phyloP scores from a whole-genome alignment of 1,284 basidiomycete species.

The Cystodermella granulosa region DNA sequence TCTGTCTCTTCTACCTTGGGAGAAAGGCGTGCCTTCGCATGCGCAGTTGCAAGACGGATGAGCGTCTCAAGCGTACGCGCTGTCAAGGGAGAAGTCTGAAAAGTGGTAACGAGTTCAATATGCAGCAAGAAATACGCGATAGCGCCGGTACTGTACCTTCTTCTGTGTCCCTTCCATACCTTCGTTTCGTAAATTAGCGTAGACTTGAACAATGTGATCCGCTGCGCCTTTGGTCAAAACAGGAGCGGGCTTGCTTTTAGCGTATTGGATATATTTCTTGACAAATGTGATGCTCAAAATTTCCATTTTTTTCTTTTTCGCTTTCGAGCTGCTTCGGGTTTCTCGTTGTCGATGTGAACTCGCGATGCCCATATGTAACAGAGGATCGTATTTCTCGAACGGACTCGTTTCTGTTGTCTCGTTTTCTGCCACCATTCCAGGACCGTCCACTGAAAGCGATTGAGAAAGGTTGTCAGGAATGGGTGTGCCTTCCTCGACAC shows the following conservation, averaged over 20 bases:
- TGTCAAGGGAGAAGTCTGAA: conserved; percentile 90
- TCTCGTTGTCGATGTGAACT: conserved; percentile 37
- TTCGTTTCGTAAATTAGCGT: conserved; percentile 89
- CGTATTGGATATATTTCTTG: conserved; percentile 98
- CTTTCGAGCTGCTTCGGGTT: conserved; percentile 57
- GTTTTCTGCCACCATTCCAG: conserved; percentile 51
- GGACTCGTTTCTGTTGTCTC: conserved; percentile 70
- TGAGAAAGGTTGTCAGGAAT: conserved; percentile 85
- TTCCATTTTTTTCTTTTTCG: conserved; percentile 78
- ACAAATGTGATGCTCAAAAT: conserved; percentile 91
- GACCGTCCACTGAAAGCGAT: conserved; percentile 78
- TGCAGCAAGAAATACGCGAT: background rate
- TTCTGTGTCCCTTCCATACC: conserved; percentile 87
- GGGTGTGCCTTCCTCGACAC: conserved; percentile 91
- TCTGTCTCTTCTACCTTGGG: conserved; percentile 80
- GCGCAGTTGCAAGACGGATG: conserved; percentile 96
- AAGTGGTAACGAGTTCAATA: conserved; percentile 10
- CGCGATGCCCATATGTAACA: conserved; percentile 82
- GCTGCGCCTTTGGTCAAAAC: conserved; percentile 88
- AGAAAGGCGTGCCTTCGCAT: conserved; percentile 93
- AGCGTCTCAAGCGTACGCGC: conserved; percentile 98
- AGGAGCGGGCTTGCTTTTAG: conserved; percentile 84
- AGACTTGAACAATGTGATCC: conserved; percentile 91
- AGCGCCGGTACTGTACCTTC: conserved; percentile 51
- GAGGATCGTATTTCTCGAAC: conserved; percentile 95